A percentile compares a stretch with the other conserved stretches of the same genome.
Evolutionary conservation across 768 basidiomycete genomes (phyloP).

Genomic region (Exsudoporus frostii): DNA sequence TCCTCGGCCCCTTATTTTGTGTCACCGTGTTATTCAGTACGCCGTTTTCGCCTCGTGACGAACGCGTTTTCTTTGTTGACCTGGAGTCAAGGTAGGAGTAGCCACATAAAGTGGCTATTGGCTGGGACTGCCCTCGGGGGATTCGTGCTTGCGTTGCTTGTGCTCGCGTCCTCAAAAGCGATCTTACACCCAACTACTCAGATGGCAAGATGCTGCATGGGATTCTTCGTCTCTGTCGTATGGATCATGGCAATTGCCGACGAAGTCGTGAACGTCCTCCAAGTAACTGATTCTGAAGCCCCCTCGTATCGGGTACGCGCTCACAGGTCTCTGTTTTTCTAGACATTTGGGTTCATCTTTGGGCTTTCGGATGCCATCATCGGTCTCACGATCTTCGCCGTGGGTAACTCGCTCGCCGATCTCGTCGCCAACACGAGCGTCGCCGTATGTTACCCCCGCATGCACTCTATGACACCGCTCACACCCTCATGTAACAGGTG

Average conservation of each 20-base stretch:
- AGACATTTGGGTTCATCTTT: slow-evolving; percentile 93
- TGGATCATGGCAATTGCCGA: slow-evolving; percentile 99
- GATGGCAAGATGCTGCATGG: slow-evolving; percentile 81
- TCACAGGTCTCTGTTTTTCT: slow-evolving; percentile 5
- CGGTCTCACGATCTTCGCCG: slow-evolving; percentile 92
- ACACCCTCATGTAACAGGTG: slow-evolving; percentile 39
- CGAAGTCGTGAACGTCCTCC: slow-evolving; percentile 88
- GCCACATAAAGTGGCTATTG: slow-evolving; percentile 48
- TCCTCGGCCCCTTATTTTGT: slow-evolving; percentile 78
- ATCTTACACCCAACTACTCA: slow-evolving; percentile 56
- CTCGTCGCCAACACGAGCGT: slow-evolving; percentile 96
- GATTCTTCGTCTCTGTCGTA: slow-evolving; percentile 85
- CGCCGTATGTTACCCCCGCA: slow-evolving; percentile 50
- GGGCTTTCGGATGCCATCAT: slow-evolving; percentile 97
- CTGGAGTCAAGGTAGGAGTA: slow-evolving; percentile 29
- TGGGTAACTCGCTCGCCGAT: slow-evolving; percentile 95
- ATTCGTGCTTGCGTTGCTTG: slow-evolving; percentile 47
- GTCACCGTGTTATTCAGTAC: slow-evolving; percentile 73
- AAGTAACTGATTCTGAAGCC: slow-evolving; percentile 44
- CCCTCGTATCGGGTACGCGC: not conserved
- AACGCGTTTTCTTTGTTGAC: not conserved
- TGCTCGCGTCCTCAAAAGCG: slow-evolving; percentile 56
- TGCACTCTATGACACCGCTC: not conserved
- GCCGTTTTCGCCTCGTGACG: slow-evolving; percentile 26
- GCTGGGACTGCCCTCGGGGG: slow-evolving; percentile 57